Percentiles rank a stretch among this genome's conserved stretches.
These are phyloP conservation scores for Dactylellina drechsleri DNA, from an alignment of 2,329 filamentous ascomycete species.

Conservation along the genomic window DNA sequence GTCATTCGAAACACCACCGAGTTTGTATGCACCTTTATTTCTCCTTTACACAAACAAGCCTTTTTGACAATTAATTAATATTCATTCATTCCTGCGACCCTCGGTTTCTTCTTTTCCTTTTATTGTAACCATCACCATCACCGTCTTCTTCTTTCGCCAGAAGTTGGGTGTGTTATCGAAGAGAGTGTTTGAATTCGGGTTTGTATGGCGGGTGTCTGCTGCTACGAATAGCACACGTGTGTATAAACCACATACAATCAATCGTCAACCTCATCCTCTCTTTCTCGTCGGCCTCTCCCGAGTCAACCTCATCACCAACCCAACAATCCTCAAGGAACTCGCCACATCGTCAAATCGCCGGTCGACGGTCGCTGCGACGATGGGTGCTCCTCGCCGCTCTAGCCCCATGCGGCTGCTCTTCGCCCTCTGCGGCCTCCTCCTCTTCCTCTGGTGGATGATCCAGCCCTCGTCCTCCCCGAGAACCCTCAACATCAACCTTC, in stretches of 20 bases:
- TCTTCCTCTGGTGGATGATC: constrained; percentile 74
- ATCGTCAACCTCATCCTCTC: constrained; percentile 12
- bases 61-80: no score
- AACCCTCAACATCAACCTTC: constrained; percentile 64
- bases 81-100: no score
- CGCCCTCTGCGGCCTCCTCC: constrained; percentile 76
- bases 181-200: no score
- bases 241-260: neutral
- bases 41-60: no score
- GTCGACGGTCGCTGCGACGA: constrained; percentile 59
- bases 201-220: no score
- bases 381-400: constrained; percentile 76
- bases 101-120: no score
- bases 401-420: constrained; percentile 80
- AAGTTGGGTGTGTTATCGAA: no score
- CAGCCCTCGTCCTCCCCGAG: constrained; percentile 67
- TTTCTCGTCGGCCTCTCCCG: neutral
- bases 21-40: neutral
- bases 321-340: no score
- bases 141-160: no score
- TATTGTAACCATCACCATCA: no score
- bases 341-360: neutral
- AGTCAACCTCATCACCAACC: neutral
- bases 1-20: neutral
- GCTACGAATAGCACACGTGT: no score